Evolutionary conservation across 192 early-diverging fungal genomes (phyloP), one percentile per base, ranked within the genome.

Genomic region (Coemansia sp.): DNA sequence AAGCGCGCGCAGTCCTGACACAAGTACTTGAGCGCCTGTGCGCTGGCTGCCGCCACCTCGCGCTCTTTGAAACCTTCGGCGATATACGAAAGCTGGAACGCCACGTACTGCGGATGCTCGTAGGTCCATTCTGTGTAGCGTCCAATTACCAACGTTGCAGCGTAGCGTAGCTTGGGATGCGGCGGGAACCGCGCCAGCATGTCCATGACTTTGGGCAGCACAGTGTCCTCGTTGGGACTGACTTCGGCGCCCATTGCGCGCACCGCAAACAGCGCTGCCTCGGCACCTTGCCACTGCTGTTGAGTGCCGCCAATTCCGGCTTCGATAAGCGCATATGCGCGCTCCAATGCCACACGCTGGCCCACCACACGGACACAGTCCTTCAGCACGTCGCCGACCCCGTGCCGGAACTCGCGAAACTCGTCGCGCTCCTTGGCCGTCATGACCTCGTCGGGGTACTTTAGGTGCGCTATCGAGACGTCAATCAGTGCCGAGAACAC

Each of bases 351-450:
- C 23, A 80, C 80, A 2, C 87, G 76, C 9, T 81, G 81, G 5
- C 94, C 94, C 1, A 95, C 62, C 11, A 98, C 85, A 10, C 80
- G 64, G 36, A 93, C 92, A 55, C 94, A 95, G 60, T 90, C 89
- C 75, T 99, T 99, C 30, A 99, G 80, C 36, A 95, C 91, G 56
- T 97, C 94, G 38, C 95, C 97, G 79, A 98, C 92, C 23, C 84
- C 80, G 73, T 99, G 95, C 20, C 97, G 83, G 69, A 98, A 96
- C 23, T 96, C 92, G 31, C 94, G 79, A 62, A 99, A 99, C 23
- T 96, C 90, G 55, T 99, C 97, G n/a, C 90, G 83, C 57, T 94
- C 89, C 62, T 90, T 80, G 8, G 90, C 89, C 1, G 87, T 87
- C 88, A 85, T 88, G 5, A 62, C 68, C 1, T 49, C 22, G 3